Evolutionary conservation across 805 yeast genomes (phyloP), one percentile per base, ranked within the genome.

Genomic region (Suhomyces tanzawaensis): DNA sequence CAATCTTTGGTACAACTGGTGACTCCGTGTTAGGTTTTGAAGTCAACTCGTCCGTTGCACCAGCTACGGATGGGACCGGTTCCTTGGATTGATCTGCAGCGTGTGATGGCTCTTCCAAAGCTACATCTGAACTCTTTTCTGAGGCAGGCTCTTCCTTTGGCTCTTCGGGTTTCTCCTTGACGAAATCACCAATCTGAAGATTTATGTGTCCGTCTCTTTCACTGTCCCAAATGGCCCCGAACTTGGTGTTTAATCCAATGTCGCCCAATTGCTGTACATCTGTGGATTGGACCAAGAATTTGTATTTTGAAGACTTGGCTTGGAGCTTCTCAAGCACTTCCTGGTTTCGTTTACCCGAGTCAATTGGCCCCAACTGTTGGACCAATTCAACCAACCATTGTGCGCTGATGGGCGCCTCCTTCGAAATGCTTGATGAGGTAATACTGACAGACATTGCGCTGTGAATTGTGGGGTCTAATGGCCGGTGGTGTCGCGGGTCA

Each of bases 161-260:
- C 23, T 21, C 23, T 21, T 21, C 23, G n/a, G n/a, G n/a, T n/a
- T n/a, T n/a, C n/a, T n/a, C n/a, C n/a, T n/a, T n/a, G n/a, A n/a
- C n/a, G n/a, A 21, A 7, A 7, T 21, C 23, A 21, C 23, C 27
- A 7, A 69, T 40, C 34, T 59, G 60, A 15, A 72, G 39, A 17
- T 65, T 65, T 9, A 71, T 57, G 23, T 66, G 58, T 2, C 85
- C 86, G 54, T 81, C 88, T 32, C 66, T 76, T 9, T 61, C 57
- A 7, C 62, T 51, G 44, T 79, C 79, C 85, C 85, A 81, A 4
- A 71, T 60, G 0, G 81, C 72, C 8, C 81, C 82, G 33, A 77
- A 62, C 4, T 66, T 56, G 7, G 71, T 60, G 3, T 58, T 46
- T 14, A 71, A 46, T 8, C 33, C 33, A 29, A 58, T 39, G 15